phyloP scores from a whole-genome alignment of 1,139 yeast species.

The Kodamaea alishanica region DNA sequence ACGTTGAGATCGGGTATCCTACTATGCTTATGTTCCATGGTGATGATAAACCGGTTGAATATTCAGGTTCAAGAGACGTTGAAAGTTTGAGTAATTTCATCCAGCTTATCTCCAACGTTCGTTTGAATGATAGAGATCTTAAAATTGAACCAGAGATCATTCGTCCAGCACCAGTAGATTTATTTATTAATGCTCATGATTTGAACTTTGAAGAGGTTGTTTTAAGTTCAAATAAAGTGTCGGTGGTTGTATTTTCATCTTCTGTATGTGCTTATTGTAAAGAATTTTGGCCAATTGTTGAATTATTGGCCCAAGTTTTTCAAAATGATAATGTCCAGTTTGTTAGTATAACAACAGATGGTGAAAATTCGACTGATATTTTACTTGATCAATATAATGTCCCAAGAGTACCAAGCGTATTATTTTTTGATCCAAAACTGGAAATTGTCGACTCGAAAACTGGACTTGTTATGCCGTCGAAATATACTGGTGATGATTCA shows the following conservation, averaged over 20 bases:
- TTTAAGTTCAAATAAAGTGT: constrained; percentile 18
- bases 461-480: constrained; percentile 24
- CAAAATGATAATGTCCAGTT: constrained; percentile 37
- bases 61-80: constrained; percentile 46
- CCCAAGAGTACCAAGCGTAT: constrained; percentile 50
- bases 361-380: constrained; percentile 4
- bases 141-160: constrained; percentile 18
- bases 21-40: constrained; percentile 57
- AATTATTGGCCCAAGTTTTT: constrained; percentile 33
- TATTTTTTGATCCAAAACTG: constrained; percentile 38
- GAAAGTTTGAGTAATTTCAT: constrained; percentile 46
- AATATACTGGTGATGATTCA: constrained; percentile 40
- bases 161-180: neutral
- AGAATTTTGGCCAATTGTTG: constrained; percentile 27
- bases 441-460: constrained; percentile 16
- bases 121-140: constrained; percentile 20
- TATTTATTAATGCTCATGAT: constrained; percentile 16
- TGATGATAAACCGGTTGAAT: constrained; percentile 46
- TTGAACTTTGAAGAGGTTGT: constrained; percentile 32
- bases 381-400: constrained; percentile 37
- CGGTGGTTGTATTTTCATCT: constrained; percentile 38
- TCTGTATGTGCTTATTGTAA: constrained; percentile 34
- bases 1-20: constrained; percentile 62
- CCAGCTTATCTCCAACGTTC: constrained; percentile 31
- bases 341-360: constrained; percentile 14